Evolutionary conservation across 305 asterid species (phyloP), one percentile per base, ranked within the genome.

Genomic region (Andrographis paniculata): DNA sequence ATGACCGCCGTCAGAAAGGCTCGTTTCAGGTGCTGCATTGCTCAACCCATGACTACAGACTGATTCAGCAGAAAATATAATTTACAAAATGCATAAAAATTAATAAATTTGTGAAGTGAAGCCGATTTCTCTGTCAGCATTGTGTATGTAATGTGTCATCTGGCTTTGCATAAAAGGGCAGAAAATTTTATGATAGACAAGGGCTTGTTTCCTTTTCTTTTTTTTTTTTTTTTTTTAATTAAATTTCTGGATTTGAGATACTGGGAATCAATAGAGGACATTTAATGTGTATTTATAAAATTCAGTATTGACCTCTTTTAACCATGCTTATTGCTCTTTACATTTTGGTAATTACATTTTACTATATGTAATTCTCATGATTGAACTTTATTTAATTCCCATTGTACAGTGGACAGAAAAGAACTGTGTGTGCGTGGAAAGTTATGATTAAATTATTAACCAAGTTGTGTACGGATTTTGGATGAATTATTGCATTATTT

Each of bases 1-100:
- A 52, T 74, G 79, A 74, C 86, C 0, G 69, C 68, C 1, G 82
- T 71, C 40, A 60, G 86, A 28, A 77, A 71, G 50, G 86, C 86
- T 20, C 86, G 86, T 51, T 77, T 77, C 67, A 66, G 86, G 66
- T 77, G 86, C 79, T 77, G 86, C 75, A 62, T 77, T 17, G 71
- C 68, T 23, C 74, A 60, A 40, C 82, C 86, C 4, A 77, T 74
- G 82, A 71, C 79, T 21, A 65, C 55, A 24, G 82, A 77, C 53
- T 77, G 68, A 70, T 36, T 37, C 13, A 48, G 59, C 33, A 6
- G 33, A n/a, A n/a, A n/a, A n/a, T n/a, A n/a, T n/a, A n/a, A n/a
- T n/a, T n/a, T n/a, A n/a, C n/a, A n/a, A n/a, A n/a, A n/a, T n/a
- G n/a, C n/a, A n/a, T n/a, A n/a, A n/a, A n/a, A n/a, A n/a, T n/a